Conservation (phyloP, 2,329 filamentous ascomycete species). For the Clonostachys rhizophaga region DNA sequence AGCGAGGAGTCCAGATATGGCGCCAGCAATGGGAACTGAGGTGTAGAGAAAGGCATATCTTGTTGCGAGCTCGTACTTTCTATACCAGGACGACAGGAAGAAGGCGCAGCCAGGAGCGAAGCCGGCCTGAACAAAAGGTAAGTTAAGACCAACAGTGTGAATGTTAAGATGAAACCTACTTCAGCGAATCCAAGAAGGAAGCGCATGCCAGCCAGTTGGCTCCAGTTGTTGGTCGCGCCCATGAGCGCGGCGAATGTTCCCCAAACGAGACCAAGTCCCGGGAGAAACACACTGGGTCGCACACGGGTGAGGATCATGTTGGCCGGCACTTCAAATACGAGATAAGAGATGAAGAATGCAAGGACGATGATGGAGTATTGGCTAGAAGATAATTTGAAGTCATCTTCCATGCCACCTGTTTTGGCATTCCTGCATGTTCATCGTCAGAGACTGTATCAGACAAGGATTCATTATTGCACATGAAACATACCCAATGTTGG, state of each 20-base stretch:
- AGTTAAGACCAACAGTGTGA: not conserved
- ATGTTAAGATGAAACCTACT: not conserved
- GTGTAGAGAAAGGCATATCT: constrained; percentile 12
- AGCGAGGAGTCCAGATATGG: constrained; percentile 10
- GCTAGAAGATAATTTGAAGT: constrained; percentile 9
- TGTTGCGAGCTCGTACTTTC: constrained; percentile 12
- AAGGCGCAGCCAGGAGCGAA: constrained; percentile 15
- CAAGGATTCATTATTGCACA: not conserved
- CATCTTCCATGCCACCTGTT: constrained; percentile 11
- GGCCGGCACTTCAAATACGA: constrained; percentile 5
- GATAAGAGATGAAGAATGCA: constrained; percentile 18
- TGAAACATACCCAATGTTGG: constrained; percentile 10
- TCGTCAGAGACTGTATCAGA: not conserved
- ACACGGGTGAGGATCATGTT: constrained; percentile 10
- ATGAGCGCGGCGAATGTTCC: constrained; percentile 12
- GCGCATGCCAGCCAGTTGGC: constrained; percentile 10
- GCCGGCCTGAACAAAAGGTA: constrained; percentile 4
- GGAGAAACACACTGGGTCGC: constrained; percentile 12
- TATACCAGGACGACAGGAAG: constrained; percentile 14
- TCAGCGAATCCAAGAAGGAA: constrained; percentile 13
- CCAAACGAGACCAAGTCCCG: constrained; percentile 12
- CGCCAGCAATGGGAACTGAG: constrained; percentile 11
- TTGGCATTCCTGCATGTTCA: constrained; percentile 9
- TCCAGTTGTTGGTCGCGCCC: constrained; percentile 12
- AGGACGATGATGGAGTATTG: constrained; percentile 19